Base-by-base conservation (phyloP, 1,284 basidiomycete genomes). In the Fistulina hepatica region DNA sequence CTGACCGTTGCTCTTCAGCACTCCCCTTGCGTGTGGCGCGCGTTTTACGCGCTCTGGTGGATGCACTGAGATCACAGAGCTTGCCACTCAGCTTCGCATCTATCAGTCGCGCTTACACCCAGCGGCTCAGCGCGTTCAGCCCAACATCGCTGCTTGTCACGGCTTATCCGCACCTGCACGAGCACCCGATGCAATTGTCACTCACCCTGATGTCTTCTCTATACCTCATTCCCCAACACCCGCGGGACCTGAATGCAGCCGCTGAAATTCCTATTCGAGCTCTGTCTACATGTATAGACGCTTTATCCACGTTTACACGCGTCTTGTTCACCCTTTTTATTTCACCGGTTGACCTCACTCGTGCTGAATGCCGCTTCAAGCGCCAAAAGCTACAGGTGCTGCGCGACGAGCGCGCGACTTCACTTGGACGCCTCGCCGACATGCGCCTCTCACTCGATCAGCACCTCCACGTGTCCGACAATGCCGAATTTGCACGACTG, bases 201-300 rank as follows among this genome's bases (percentile, higher is more conserved):
- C 65, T 4, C 61, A 66, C n/a, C 61, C 71, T 31, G 3, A 19
- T 19, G 10, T 16, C 9, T 4, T n/a, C n/a, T n/a, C n/a, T n/a
- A n/a, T n/a, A n/a, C n/a, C 59, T 81, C 33, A 84, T 82, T 54
- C 80, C 80, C 12, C 74, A 79, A 51, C 59, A 79, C 20, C 54
- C 55, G 13, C 40, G 48, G 26, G 42, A 47, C 21, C 43, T 20
- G 13, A 40, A 31, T 15, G 22, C 43, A 4, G 21, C 39, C 4
- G 44, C 45, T 19, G 24, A 41, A 26, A 40, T 47, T 21, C 39
- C 37, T 27, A 13, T 43, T 3, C 30, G 45, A 26, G 15, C 41
- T 8, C 15, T 50, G 25, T 45, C 34, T 19, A 37, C 43, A 28
- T 6, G 37, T 36, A 4, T 43, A 28, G 19, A 24, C 34, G 3